Percentiles rank a stretch among this genome's conserved stretches.
phyloP scores from a whole-genome alignment of 1,139 yeast species.

The Blastobotrys proliferans region DNA sequence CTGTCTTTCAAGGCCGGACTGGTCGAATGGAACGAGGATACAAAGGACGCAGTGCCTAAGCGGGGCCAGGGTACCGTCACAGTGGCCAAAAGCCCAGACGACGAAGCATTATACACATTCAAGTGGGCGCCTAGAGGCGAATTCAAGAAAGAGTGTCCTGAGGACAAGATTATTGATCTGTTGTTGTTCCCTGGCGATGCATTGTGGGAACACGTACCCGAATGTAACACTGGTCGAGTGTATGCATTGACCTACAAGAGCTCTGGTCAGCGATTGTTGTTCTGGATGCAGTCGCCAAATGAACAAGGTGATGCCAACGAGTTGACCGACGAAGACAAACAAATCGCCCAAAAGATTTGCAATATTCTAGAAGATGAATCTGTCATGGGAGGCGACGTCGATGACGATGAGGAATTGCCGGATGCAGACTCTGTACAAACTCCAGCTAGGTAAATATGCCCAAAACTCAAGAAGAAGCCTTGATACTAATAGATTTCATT shows the following conservation, averaged over 20 bases:
- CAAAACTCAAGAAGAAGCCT: not conserved
- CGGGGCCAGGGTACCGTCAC: constrained; percentile 72
- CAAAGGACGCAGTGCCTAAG: constrained; percentile 69
- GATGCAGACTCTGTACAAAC: constrained; percentile 8
- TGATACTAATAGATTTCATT: not conserved
- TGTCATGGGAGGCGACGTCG: constrained; percentile 41
- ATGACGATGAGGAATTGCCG: constrained; percentile 5
- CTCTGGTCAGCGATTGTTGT: constrained; percentile 79
- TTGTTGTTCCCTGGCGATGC: constrained; percentile 92
- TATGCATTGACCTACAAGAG: constrained; percentile 76
- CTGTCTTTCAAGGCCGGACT: constrained; percentile 80
- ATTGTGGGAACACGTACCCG: constrained; percentile 67
- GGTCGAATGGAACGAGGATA: constrained; percentile 66
- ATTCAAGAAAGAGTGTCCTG: constrained; percentile 18
- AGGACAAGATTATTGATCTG: constrained; percentile 53
- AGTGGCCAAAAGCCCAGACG: constrained; percentile 61
- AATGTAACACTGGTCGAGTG: constrained; percentile 81
- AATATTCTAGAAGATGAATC: constrained; percentile 45
- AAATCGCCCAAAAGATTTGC: constrained; percentile 49
- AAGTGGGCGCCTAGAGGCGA: constrained; percentile 56
- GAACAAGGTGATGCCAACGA: constrained; percentile 47
- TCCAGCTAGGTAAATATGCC: constrained; percentile 14
- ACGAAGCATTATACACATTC: constrained; percentile 49
- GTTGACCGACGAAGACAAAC: constrained; percentile 61
- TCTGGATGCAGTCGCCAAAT: constrained; percentile 85